Base-by-base conservation (phyloP, 768 basidiomycete genomes). In the Nevesoporus exiguus region DNA sequence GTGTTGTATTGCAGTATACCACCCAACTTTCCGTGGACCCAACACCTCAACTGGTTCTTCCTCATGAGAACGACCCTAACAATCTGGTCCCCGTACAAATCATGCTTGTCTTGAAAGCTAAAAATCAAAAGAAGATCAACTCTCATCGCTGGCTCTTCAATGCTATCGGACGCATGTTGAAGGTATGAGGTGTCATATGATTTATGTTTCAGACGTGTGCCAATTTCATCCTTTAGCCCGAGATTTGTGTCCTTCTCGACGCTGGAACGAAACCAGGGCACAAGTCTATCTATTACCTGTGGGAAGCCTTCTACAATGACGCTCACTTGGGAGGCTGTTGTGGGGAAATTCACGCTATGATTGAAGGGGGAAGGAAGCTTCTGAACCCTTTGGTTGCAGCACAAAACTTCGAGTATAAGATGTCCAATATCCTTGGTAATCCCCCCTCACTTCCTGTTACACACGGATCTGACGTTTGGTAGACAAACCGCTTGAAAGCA, bases 331-430 rank as follows among this genome's bases (percentile, higher is more conserved):
- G 90, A 42, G 92, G 92, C 43, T 92, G 90, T 66, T 94, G 92
- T 72, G 93, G 93, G 61, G 93, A 96, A 77, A 95, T 96, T 61
- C 90, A 95, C 58, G 95, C 95, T 56, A 96, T 96, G 95, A 90
- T 96, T 64, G 84, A 93, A 70, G 91, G 92, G 15, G 93, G 93
- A 41, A 85, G 72, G 72, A 97, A 97, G 70, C 81, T 98, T 24
- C 70, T 98, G 56, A 98, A 98, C 65, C 95, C 93, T 19, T 75
- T 94, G 46, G 81, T 98, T 29, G 95, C 95, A 8, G 93, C 95
- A 15, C 95, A 98, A 70, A 97, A 98, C 73, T 95, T 95, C 63
- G 93, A 95, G 74, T 97, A 97, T 76, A 97, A 93, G 75, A 96
- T 98, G 91, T 94, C 92, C 42, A 97, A 98, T 72, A 97, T 98